These are phyloP conservation scores for Tetrahymena malaccensis DNA, from an alignment of 73 alveolate genomes.

Conservation along the genomic window DNA sequence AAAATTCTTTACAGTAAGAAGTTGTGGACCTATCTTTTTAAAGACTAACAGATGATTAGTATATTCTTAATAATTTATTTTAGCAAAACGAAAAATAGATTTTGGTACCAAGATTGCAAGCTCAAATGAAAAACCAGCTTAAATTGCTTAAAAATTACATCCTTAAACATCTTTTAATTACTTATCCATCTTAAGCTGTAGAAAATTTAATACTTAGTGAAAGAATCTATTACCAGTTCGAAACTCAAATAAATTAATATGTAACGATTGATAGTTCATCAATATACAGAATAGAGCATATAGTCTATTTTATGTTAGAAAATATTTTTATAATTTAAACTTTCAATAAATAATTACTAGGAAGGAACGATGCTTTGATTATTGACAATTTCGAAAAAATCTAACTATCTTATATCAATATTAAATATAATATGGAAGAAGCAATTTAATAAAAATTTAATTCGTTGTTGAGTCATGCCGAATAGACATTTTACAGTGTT, in stretches of 20 bases:
- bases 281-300: not conserved
- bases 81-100: not conserved
- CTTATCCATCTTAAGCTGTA: not conserved
- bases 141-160: not conserved
- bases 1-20: not conserved
- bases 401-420: not conserved
- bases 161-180: not conserved
- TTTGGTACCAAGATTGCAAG: not conserved
- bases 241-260: too few relatives aligned
- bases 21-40: not conserved
- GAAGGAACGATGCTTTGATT: not conserved
- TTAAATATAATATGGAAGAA: not conserved
- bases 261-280: not conserved
- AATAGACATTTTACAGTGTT: too few relatives aligned
- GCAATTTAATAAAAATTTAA: not conserved
- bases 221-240: not conserved
- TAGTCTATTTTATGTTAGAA: not conserved
- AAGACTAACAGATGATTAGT: not conserved
- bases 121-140: not conserved
- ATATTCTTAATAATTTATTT: too few relatives aligned
- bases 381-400: not conserved
- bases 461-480: not conserved
- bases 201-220: not conserved
- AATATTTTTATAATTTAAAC: not conserved
- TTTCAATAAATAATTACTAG: too few relatives aligned